Percentiles rank a stretch among this genome's conserved stretches.
These are phyloP conservation scores for Scutellospora calospora DNA, from an alignment of 371 early-diverging fungal species.

Conservation along the genomic window DNA sequence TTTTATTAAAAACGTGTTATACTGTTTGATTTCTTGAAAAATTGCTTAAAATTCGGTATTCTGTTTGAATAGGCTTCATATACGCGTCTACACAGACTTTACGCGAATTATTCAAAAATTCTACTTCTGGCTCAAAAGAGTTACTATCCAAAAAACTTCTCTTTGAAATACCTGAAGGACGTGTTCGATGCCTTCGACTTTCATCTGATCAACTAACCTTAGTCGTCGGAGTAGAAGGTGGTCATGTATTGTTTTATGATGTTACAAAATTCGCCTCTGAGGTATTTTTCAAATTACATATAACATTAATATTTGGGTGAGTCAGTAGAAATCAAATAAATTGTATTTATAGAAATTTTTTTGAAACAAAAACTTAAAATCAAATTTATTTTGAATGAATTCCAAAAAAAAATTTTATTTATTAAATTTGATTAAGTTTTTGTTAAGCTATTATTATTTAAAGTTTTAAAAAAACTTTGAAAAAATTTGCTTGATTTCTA, in stretches of 20 bases:
- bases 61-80: constrained; percentile 20
- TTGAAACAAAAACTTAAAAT: too few relatives aligned
- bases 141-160: background rate
- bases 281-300: too few relatives aligned
- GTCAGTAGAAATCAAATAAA: background rate
- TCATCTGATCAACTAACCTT: constrained; percentile 39
- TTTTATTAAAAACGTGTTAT: too few relatives aligned
- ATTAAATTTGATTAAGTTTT: background rate
- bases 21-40: too few relatives aligned
- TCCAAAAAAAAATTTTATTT: background rate
- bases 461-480: too few relatives aligned
- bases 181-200: background rate
- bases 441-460: too few relatives aligned
- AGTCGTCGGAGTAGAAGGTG: constrained; percentile 16
- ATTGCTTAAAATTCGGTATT: too few relatives aligned
- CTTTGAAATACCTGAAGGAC: constrained; percentile 27
- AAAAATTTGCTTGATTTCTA: too few relatives aligned
- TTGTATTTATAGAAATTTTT: too few relatives aligned
- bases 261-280: background rate
- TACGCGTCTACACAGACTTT: constrained; percentile 24
- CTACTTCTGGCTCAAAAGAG: background rate
- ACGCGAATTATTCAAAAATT: background rate
- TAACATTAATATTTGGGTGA: too few relatives aligned
- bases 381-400: too few relatives aligned
- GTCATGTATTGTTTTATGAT: constrained; percentile 23